These are phyloP conservation scores for Pichia cactophila DNA, from an alignment of 1,139 yeast species.

Conservation along the genomic window DNA sequence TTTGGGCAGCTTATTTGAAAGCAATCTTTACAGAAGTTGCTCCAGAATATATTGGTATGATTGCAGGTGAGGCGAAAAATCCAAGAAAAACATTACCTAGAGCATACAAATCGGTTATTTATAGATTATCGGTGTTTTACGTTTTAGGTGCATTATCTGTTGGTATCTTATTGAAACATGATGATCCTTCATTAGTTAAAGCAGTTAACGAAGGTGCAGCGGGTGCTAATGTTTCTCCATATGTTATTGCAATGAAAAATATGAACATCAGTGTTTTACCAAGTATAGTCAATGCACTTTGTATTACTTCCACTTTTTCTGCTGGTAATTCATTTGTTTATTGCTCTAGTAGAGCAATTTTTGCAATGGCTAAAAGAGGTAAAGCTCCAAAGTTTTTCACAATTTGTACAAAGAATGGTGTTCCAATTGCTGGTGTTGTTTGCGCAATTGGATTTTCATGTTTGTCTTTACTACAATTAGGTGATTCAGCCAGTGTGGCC, in stretches of 20 bases:
- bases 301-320: slow-evolving; percentile 31
- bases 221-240: slow-evolving; percentile 24
- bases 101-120: slow-evolving; percentile 31
- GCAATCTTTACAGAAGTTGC: slow-evolving; percentile 51
- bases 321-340: slow-evolving; percentile 36
- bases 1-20: slow-evolving; percentile 51
- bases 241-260: slow-evolving; percentile 23
- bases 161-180: slow-evolving; percentile 21
- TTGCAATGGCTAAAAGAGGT: slow-evolving; percentile 32
- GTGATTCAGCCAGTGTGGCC: slow-evolving; percentile 34
- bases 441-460: slow-evolving; percentile 31
- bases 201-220: slow-evolving; percentile 21
- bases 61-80: slow-evolving; percentile 46
- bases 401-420: slow-evolving; percentile 29
- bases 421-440: slow-evolving; percentile 28
- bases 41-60: slow-evolving; percentile 45
- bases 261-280: slow-evolving; percentile 26
- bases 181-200: slow-evolving; percentile 16
- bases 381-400: slow-evolving; percentile 31
- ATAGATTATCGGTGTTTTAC: slow-evolving; percentile 33
- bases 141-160: slow-evolving; percentile 24
- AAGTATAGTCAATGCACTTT: slow-evolving; percentile 29
- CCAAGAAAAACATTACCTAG: slow-evolving; percentile 44
- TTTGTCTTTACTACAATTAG: slow-evolving; percentile 35
- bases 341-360: slow-evolving; percentile 33